phyloP scores from a whole-genome alignment of 2,329 filamentous ascomycete species.

The Botrytis galanthina region DNA sequence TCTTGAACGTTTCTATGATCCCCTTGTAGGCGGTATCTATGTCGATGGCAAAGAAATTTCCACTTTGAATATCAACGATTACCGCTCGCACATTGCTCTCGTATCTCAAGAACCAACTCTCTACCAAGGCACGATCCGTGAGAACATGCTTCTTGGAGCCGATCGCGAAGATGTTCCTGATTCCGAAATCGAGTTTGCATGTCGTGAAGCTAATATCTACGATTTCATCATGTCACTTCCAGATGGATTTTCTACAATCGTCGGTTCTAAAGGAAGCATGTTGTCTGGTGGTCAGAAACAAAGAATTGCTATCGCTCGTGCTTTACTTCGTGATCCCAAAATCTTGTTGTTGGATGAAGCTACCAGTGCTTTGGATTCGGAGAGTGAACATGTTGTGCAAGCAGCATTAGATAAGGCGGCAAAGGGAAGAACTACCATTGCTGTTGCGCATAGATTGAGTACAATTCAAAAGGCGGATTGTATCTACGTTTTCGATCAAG shows the following conservation, averaged over 20 bases:
- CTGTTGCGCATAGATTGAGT: constrained; percentile 85
- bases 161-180: constrained; percentile 67
- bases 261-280: constrained; percentile 82
- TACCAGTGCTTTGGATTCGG: constrained; percentile 72
- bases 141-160: constrained; percentile 83
- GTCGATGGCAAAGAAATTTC: constrained; percentile 83
- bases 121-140: constrained; percentile 86
- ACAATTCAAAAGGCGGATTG: constrained; percentile 94
- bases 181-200: constrained; percentile 71
- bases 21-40: constrained; percentile 73
- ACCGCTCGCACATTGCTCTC: constrained; percentile 78
- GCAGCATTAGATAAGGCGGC: constrained; percentile 77
- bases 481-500: constrained; percentile 96
- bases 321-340: constrained; percentile 85
- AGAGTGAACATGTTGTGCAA: constrained; percentile 78
- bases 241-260: constrained; percentile 80
- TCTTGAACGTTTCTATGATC: constrained; percentile 92
- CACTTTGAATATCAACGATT: constrained; percentile 78
- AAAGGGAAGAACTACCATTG: constrained; percentile 84
- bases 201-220: constrained; percentile 88
- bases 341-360: constrained; percentile 83
- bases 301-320: constrained; percentile 84
- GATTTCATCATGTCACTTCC: constrained; percentile 86
- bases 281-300: constrained; percentile 93
- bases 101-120: constrained; percentile 93